Evolutionary conservation across 352 stramenopile genomes (phyloP).

Genomic region (Phytophthora macrochlamydospora): DNA sequence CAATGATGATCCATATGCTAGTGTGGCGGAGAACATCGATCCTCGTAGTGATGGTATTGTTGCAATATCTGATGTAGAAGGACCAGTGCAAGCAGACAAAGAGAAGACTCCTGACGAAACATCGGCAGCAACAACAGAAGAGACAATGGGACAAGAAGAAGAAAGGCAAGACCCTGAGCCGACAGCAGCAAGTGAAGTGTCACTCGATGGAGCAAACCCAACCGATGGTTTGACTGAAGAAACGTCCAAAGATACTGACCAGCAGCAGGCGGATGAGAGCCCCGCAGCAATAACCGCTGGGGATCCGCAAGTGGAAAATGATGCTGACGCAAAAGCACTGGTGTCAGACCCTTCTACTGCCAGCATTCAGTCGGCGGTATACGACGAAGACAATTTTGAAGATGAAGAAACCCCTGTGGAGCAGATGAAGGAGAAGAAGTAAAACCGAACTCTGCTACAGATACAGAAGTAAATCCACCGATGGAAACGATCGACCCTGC

Average conservation of each 20-base stretch:
- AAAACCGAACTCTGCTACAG: background rate
- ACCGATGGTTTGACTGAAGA: constrained; percentile 2
- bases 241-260: background rate
- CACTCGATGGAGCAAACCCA: background rate
- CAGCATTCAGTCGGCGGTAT: constrained; percentile 24
- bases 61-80: too few relatives aligned
- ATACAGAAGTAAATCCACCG: too few relatives aligned
- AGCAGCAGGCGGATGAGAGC: constrained; percentile 7
- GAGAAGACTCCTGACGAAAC: background rate
- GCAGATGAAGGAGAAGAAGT: background rate
- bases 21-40: too few relatives aligned
- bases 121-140: background rate
- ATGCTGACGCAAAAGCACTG: constrained; percentile 9
- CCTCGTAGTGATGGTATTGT: too few relatives aligned
- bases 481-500: too few relatives aligned
- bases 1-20: too few relatives aligned
- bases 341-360: constrained; percentile 10
- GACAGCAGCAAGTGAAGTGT: background rate
- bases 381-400: constrained; percentile 36
- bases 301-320: background rate
- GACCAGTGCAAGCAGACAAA: background rate
- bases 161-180: background rate
- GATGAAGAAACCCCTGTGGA: constrained; percentile 9
- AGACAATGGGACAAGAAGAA: background rate
- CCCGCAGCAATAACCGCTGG: background rate